Evolutionary conservation across 2,329 filamentous ascomycete genomes (phyloP), one percentile per base, ranked within the genome.

Genomic region (Fusarium annulatum): DNA sequence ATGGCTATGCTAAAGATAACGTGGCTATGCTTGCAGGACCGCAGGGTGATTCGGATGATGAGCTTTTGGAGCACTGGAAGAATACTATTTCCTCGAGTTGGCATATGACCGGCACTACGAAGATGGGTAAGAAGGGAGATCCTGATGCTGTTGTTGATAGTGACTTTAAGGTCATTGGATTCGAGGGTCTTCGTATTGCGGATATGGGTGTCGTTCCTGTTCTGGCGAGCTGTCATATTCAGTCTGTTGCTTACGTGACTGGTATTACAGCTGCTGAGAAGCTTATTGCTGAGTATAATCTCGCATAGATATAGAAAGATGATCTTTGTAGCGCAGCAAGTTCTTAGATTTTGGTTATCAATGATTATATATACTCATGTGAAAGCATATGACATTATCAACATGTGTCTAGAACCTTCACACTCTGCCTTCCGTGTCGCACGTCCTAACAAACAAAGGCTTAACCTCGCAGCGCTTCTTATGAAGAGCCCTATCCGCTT

Each of bases 61-160:
- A 90, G 64, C 81, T 92, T 18, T 77, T 85, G 14, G 79, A 72
- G 5, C 81, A 84, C 72, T 89, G 84, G 84, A 81, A 79, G 59
- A 78, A 84, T 34, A 85, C 79, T 30, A 80, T 83, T 23, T 82
- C 78, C 36, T 87, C 84, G 5, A 87, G 81, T 63, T 90, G 85
- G 86, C 88, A 88, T 77, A 89, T 86, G 85, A 87, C 83, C 2
- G 86, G 88, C 0, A 91, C 89, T 0, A 84, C 84, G 11, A 86
- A 86, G 77, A 91, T 91, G 89, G 89, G 89, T 0, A 84, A 80
- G 68, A 43, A 63, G 0, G 82, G 77, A 3, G 84, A 86, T 12
- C 61, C 65, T 0, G 82, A 84, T 39, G 84, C 85, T 2, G 86
- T 82, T 34, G 87, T 90, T 11, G 87, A 90, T n/a, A 69, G 16